Base-by-base conservation (phyloP, 129 eudicot genomes). In the Scalesia atractyloides region DNA sequence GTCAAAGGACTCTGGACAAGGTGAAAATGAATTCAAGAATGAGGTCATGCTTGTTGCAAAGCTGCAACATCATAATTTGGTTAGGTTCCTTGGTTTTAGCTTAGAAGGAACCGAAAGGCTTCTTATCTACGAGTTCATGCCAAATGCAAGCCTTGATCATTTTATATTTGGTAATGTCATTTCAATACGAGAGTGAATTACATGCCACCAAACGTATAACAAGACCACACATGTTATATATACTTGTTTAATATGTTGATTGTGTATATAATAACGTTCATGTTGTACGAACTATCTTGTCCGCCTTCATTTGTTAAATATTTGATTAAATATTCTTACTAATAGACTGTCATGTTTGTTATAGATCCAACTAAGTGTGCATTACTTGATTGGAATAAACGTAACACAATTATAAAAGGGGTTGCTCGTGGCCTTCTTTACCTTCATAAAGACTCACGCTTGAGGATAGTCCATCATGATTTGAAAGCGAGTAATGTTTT, bases 401-500 rank as follows among this genome's bases (percentile, higher is more conserved):
- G 62, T 19, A 9, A 9, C 36, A 56, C 9, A 20, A 56, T 56
- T 20, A 56, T 56, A 56, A 56, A 56, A 20, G 62, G 62, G 34
- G 36, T 56, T 10, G 62, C 62, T 9, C 62, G 62, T 53, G 60
- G 60, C 7, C 60, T 53, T 17, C 60, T 53, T 53, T 64, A 64
- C n/a, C 69, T 64, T 17, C 85, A 82, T 48, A 71, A 81, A 60
- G 85, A 81, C 43, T 81, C 85, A 4, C 75, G 70, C 7, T 47
- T 81, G 60, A 59, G 71, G 58, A 80, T 84, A 14, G 54, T 84
- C 17, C 85, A 80, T 33, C 85, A 80, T 17, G 84, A 80, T 53
- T 47, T 84, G 15, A 84, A 84, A 76, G 82, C 85, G 8, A 76
- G 88, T 73, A 84, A 84, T 34, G 51, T 84, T 66, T 44, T 77